Conservation (phyloP, 257 asterid species). For the Solanum etuberosum region DNA sequence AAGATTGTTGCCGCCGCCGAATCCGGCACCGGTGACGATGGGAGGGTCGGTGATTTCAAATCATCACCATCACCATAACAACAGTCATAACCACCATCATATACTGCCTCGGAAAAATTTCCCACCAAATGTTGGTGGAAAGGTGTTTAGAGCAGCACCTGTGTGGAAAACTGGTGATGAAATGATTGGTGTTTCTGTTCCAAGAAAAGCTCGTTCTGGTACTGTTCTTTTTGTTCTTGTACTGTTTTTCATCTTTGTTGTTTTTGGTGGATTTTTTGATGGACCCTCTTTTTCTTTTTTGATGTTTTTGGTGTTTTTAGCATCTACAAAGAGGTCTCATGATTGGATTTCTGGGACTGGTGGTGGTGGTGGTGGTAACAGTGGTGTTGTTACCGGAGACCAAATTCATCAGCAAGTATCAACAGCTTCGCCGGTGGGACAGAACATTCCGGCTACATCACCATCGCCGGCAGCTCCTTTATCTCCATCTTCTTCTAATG, state of each 20-base stretch:
- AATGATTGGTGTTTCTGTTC: slow-evolving; percentile 86
- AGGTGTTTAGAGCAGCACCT: slow-evolving; percentile 44
- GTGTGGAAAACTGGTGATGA: slow-evolving; percentile 93
- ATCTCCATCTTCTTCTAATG: slow-evolving; percentile 77
- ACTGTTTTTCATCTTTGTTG: background rate
- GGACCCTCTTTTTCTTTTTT: background rate
- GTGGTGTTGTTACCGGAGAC: slow-evolving; percentile 39
- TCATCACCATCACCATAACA: slow-evolving; percentile 24
- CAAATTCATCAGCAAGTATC: slow-evolving; percentile 37
- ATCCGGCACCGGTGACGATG: background rate
- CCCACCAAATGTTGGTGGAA: slow-evolving; percentile 35
- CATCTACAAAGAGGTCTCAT: slow-evolving; percentile 73
- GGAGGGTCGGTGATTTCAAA: slow-evolving; percentile 21
- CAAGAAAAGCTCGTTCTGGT: slow-evolving; percentile 98
- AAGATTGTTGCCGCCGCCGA: slow-evolving; percentile 30
- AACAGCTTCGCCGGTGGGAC: slow-evolving; percentile 55
- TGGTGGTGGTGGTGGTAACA: slow-evolving; percentile 27
- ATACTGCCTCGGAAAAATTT: slow-evolving; percentile 57
- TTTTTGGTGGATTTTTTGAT: background rate
- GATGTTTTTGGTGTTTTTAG: slow-evolving; percentile 20
- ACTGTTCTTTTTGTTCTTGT: background rate
- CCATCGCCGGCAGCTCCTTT: slow-evolving; percentile 50
- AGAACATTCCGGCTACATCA: slow-evolving; percentile 20
- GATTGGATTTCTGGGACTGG: slow-evolving; percentile 64
- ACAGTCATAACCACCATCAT: slow-evolving; percentile 28